These are phyloP conservation scores for Grosmannia penicillata DNA, from an alignment of 2,329 filamentous ascomycete species.

Conservation along the genomic window DNA sequence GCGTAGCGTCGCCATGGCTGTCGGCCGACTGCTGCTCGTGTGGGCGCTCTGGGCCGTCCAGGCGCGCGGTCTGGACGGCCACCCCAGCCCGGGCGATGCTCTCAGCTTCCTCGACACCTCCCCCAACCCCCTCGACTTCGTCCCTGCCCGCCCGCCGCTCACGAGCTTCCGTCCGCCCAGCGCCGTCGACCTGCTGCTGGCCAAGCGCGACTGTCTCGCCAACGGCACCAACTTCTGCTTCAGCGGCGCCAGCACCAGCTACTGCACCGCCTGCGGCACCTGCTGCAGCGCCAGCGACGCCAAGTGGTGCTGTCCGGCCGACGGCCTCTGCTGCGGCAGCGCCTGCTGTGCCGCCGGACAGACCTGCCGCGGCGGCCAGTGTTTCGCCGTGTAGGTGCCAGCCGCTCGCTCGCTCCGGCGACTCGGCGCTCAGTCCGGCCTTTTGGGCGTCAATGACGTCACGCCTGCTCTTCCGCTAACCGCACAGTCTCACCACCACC, in stretches of 20 bases:
- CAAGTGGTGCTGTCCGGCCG: slow-evolving; percentile 15
- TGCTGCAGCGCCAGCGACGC: slow-evolving; percentile 13
- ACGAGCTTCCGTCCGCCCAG: slow-evolving; percentile 6
- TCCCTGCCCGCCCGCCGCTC: slow-evolving; percentile 11
- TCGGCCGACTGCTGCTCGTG: slow-evolving; percentile 7
- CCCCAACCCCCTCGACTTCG: background rate
- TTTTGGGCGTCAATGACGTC: no score
- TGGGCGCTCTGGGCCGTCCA: no score
- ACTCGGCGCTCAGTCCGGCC: no score
- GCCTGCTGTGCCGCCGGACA: slow-evolving; percentile 18
- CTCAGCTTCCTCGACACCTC: background rate
- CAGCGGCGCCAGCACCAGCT: slow-evolving; percentile 13
- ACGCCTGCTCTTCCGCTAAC: no score
- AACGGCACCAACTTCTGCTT: slow-evolving; percentile 21
- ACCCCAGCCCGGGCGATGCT: no score
- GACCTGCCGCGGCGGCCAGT: slow-evolving; percentile 16
- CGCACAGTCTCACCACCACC: no score
- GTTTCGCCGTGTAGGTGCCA: slow-evolving; percentile 11
- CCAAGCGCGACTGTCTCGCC: slow-evolving; percentile 14
- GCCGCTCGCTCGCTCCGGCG: no score
- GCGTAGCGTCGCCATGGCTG: slow-evolving; percentile 2
- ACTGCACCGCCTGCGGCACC: slow-evolving; percentile 15
- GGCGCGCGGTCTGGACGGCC: no score
- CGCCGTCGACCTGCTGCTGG: slow-evolving; percentile 5
- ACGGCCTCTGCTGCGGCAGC: slow-evolving; percentile 15